These are phyloP conservation scores for Aspergillus japonicus DNA, from an alignment of 2,329 filamentous ascomycete species.

Conservation along the genomic window DNA sequence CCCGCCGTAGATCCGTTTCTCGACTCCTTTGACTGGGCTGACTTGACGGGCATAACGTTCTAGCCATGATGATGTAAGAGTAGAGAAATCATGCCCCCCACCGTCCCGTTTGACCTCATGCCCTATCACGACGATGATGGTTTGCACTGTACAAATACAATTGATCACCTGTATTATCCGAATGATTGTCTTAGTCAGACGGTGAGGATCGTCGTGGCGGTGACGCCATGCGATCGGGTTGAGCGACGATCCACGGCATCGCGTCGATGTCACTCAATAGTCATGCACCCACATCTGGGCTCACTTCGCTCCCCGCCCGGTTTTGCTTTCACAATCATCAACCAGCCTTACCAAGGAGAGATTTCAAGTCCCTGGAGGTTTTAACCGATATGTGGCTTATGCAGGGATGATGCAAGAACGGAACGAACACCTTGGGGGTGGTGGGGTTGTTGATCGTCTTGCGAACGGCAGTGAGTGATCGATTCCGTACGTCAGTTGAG, in stretches of 20 bases:
- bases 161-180: background rate
- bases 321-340: background rate
- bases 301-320: background rate
- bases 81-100: background rate
- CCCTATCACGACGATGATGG: background rate
- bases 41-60: conserved; percentile 31
- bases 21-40: conserved; percentile 37
- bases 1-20: conserved; percentile 31
- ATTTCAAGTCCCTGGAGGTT: background rate
- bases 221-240: background rate
- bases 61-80: conserved; percentile 15
- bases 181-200: background rate
- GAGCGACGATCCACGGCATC: background rate
- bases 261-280: background rate
- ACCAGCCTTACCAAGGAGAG: background rate
- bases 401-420: background rate
- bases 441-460: background rate
- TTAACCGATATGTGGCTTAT: background rate
- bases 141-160: background rate
- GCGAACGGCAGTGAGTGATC: background rate
- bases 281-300: background rate
- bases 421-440: background rate
- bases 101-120: background rate
- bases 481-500: background rate
- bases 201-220: background rate